Percentiles rank a stretch among this genome's conserved stretches.
Conservation (phyloP, 306 rosid genomes). For the Lathyrus aphaca region DNA sequence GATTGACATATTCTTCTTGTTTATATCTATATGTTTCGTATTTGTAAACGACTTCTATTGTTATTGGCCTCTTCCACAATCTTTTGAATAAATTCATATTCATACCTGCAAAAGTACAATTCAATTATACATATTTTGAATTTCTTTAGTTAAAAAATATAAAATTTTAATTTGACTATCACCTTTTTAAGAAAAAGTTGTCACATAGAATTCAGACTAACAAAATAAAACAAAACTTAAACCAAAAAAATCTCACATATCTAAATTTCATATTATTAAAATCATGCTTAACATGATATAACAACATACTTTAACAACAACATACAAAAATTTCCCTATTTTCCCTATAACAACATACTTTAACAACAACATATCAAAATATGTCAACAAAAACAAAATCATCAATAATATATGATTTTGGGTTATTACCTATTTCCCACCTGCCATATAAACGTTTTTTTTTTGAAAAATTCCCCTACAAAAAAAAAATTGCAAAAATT, state of each 20-base stretch:
- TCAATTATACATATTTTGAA: not conserved
- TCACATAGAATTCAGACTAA: not conserved
- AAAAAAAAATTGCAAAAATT: too few species aligned
- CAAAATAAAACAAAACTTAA: not conserved
- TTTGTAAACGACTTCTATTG: not conserved
- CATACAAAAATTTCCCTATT: too few species aligned
- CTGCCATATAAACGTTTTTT: too few species aligned
- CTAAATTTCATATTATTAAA: not conserved
- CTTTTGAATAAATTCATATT: constrained; percentile 20
- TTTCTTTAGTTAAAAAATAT: not conserved
- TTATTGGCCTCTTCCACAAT: constrained; percentile 7
- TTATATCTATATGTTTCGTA: not conserved
- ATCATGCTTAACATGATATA: too few species aligned
- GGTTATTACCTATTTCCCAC: too few species aligned
- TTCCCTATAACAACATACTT: too few species aligned
- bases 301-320: too few species aligned
- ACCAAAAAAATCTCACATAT: not conserved
- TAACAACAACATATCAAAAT: too few species aligned
- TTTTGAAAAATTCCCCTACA: too few species aligned
- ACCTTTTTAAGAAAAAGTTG: not conserved
- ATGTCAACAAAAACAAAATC: too few species aligned
- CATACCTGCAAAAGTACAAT: constrained; percentile 26
- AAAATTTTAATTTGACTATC: not conserved
- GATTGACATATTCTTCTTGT: too few species aligned
- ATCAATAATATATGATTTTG: too few species aligned